Evolutionary conservation across 805 yeast genomes (phyloP).

Genomic region (Blastobotrys mokoenaii): DNA sequence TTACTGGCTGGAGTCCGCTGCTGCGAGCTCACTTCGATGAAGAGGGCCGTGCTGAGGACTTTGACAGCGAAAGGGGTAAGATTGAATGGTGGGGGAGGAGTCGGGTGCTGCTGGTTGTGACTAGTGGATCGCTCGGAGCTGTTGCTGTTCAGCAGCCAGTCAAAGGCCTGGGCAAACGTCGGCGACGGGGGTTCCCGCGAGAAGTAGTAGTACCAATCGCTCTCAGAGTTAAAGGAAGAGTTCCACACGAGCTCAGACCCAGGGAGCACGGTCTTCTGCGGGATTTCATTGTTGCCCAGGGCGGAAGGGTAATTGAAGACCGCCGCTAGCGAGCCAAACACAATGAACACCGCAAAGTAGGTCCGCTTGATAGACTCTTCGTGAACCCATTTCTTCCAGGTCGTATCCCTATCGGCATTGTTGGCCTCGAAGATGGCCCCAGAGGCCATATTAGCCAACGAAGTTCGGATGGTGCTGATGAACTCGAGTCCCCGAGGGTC

Average conservation of each 20-base stretch:
- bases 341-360: conserved; percentile 23
- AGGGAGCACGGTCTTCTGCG: conserved; percentile 21
- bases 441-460: conserved; percentile 15
- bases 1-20: neutral
- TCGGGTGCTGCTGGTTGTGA: conserved; percentile 4
- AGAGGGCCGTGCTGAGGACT: conserved; percentile 21
- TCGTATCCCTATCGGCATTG: neutral
- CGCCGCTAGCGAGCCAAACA: conserved; percentile 23
- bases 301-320: conserved; percentile 24
- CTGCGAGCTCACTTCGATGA: conserved; percentile 15
- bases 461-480: conserved; percentile 20
- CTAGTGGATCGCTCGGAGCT: neutral
- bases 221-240: conserved; percentile 16
- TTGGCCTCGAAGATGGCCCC: conserved; percentile 6
- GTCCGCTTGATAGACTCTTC: conserved; percentile 25
- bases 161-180: conserved; percentile 3
- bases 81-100: conserved; percentile 1
- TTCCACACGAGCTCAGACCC: conserved; percentile 28
- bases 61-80: conserved; percentile 18
- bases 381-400: conserved; percentile 23
- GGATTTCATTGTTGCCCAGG: conserved; percentile 16
- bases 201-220: conserved; percentile 17
- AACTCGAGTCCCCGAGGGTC: conserved; percentile 25
- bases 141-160: neutral
- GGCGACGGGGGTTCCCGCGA: conserved; percentile 5